Base-by-base conservation (phyloP, 148 eudicot genomes). In the Heliosperma pusillum region DNA sequence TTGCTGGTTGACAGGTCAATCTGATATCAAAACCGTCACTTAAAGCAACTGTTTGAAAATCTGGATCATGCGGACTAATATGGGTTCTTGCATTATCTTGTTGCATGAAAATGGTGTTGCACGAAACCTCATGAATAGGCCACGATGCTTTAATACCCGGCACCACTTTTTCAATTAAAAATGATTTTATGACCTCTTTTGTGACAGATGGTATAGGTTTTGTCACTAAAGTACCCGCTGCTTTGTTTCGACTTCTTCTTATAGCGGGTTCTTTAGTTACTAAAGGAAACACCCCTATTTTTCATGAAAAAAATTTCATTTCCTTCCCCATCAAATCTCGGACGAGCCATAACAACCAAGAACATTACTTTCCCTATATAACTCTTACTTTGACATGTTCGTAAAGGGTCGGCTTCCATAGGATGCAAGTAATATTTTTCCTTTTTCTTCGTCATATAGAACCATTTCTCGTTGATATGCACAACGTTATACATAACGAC, bases 291-390 rank as follows among this genome's bases (percentile, higher is more conserved):
- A 60, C 80, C 15, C 76, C 86, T 19, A 83, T 69, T 58, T 77
- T 83, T 17, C 83, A n/a, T 75, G 1, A 57, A 42, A 50, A 50
- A 80, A 79, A 60, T 17, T 29, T 55, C 52, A 52, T 73, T 70
- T 12, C 58, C 73, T 13, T 12, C 12, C 3, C 9, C 20, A 57
- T 76, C 76, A 64, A 69, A 76, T 26, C 78, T 25, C 16, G 83
- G 86, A 7, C 81, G 22, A 36, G 83, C 81, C 45, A 80, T 78
- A 2, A 72, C 79, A 4, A 68, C 74, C 10, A 82, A 60, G 55
- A 82, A 82, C 85, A 82, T 78, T 1, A 76, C 69, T 17, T 83
- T 83, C 36, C 76, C 47, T 15, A 80, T 44, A 44, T 2, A 44
- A 5, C n/a, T n/a, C n/a, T n/a, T 44, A 5, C 47, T 44, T 44